A percentile compares a stretch with the other conserved stretches of the same genome.
Evolutionary conservation across 257 asterid genomes (phyloP).

Genomic region (Solanum chaucha): DNA sequence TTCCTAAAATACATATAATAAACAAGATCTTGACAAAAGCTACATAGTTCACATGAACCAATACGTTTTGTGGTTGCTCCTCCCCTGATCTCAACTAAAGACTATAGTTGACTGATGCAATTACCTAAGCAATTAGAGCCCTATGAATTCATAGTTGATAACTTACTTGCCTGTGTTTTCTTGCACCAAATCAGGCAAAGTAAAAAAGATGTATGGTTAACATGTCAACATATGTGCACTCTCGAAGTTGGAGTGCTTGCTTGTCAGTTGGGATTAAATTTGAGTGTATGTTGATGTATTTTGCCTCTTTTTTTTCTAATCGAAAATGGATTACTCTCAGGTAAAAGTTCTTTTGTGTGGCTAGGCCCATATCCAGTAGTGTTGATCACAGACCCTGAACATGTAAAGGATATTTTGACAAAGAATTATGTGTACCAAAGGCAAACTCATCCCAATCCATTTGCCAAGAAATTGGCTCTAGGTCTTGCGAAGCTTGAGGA

Average conservation of each 20-base stretch:
- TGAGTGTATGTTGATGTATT: not conserved
- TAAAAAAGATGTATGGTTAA: not conserved
- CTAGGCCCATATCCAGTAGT: constrained; percentile 41
- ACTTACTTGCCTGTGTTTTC: not conserved
- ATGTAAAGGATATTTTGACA: constrained; percentile 28
- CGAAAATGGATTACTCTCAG: constrained; percentile 11
- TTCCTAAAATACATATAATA: too few species aligned
- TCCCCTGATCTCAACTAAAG: not conserved
- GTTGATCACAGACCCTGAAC: constrained; percentile 29
- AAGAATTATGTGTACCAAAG: constrained; percentile 21
- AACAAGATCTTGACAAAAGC: not conserved
- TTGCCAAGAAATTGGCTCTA: constrained; percentile 10
- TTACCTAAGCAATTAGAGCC: not conserved
- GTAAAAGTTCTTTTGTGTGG: constrained; percentile 37
- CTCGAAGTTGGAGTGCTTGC: not conserved
- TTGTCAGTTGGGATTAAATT: not conserved
- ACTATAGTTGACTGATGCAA: not conserved
- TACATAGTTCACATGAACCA: not conserved
- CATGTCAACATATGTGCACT: not conserved
- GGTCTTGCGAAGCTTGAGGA: constrained; percentile 27
- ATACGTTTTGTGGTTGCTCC: not conserved
- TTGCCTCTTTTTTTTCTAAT: not conserved
- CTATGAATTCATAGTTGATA: not conserved
- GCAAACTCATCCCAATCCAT: constrained; percentile 23
- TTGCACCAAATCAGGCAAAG: not conserved